Percentiles rank a stretch among this genome's conserved stretches.
phyloP scores from a whole-genome alignment of 2,329 filamentous ascomycete species.

The Xylaria sp. region DNA sequence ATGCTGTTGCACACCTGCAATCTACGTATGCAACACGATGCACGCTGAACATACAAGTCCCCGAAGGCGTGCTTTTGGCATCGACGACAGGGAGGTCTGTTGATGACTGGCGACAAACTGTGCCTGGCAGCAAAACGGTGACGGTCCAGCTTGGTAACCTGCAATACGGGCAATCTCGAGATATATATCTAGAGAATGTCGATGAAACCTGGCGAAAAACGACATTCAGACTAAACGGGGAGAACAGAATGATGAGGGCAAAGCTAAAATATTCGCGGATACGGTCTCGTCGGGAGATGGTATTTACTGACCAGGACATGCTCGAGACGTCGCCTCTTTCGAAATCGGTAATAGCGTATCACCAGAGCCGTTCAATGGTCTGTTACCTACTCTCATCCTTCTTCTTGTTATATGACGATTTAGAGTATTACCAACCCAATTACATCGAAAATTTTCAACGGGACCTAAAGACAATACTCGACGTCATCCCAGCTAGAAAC shows the following conservation, averaged over 20 bases:
- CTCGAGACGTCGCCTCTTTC: constrained; percentile 44
- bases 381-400: constrained; percentile 61
- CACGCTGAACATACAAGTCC: constrained; percentile 55
- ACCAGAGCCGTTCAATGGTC: constrained; percentile 61
- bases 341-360: constrained; percentile 57
- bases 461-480: constrained; percentile 48
- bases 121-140: constrained; percentile 43
- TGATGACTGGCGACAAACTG: no score
- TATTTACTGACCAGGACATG: constrained; percentile 33
- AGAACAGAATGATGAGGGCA: constrained; percentile 48
- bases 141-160: constrained; percentile 61
- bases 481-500: constrained; percentile 47
- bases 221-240: constrained; percentile 7
- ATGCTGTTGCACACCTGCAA: constrained; percentile 70
- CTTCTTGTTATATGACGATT: constrained; percentile 51
- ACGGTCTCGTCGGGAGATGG: constrained; percentile 8
- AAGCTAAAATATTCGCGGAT: constrained; percentile 50
- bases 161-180: constrained; percentile 69
- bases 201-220: constrained; percentile 26
- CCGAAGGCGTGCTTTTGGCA: constrained; percentile 50
- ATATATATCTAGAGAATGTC: constrained; percentile 58
- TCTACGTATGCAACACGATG: constrained; percentile 64
- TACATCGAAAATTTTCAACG: constrained; percentile 19
- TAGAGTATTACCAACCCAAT: constrained; percentile 48
- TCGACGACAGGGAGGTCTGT: constrained; percentile 55